Conservation (phyloP, 352 stramenopile species). For the Phytophthora quininea region DNA sequence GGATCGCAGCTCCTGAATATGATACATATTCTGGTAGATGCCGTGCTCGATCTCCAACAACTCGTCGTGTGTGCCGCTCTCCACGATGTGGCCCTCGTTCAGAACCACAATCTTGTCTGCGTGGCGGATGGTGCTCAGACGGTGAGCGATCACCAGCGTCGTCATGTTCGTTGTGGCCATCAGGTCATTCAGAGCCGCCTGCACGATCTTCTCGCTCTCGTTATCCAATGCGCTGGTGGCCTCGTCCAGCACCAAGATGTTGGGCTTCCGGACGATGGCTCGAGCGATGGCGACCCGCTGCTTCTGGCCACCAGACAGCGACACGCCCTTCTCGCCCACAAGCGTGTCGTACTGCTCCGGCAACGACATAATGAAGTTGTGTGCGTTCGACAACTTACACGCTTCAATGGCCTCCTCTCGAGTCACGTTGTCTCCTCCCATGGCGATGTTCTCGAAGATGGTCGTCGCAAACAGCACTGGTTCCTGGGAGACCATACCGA, state of each 20-base stretch:
- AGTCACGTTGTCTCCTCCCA: slow-evolving; percentile 50
- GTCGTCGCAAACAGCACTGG: slow-evolving; percentile 81
- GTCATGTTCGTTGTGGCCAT: slow-evolving; percentile 59
- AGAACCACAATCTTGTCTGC: slow-evolving; percentile 56
- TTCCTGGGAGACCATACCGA: slow-evolving; percentile 72
- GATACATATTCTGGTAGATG: not conserved
- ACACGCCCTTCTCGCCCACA: slow-evolving; percentile 54
- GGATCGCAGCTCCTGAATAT: too few species aligned
- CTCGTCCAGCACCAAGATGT: slow-evolving; percentile 56
- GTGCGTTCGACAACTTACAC: slow-evolving; percentile 81
- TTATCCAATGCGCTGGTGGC: slow-evolving; percentile 50
- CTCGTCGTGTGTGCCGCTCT: slow-evolving; percentile 23
- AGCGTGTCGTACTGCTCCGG: slow-evolving; percentile 87
- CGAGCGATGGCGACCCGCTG: slow-evolving; percentile 55
- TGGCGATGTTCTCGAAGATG: slow-evolving; percentile 88
- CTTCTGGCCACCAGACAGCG: slow-evolving; percentile 57
- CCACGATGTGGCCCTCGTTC: slow-evolving; percentile 34
- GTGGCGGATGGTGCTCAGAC: slow-evolving; percentile 49
- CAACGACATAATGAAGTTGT: slow-evolving; percentile 89
- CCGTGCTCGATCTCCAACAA: not conserved
- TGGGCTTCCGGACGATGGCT: slow-evolving; percentile 50
- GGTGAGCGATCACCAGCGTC: slow-evolving; percentile 61
- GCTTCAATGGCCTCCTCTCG: slow-evolving; percentile 77
- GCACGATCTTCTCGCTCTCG: slow-evolving; percentile 38
- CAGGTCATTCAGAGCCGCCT: slow-evolving; percentile 39